Base-by-base conservation (phyloP, 768 basidiomycete species). In the Sarcodon aspratus region DNA sequence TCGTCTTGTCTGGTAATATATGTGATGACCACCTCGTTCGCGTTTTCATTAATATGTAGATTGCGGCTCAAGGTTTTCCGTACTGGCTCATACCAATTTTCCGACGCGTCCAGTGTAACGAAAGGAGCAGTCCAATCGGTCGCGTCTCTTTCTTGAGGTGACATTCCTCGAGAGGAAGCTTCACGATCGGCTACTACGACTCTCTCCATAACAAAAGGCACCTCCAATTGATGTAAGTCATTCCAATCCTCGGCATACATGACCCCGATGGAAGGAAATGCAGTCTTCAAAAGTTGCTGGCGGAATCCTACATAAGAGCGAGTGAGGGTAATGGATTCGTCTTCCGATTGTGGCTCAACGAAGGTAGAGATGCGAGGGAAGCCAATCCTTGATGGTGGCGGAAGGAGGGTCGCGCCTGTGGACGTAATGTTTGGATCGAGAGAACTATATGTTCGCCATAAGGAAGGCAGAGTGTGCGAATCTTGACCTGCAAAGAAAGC, bases 201-300 rank as follows among this genome's bases (percentile, higher is more conserved):
- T 9, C 88, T 80, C 54, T 86, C 82, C 47, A 89, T 66, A 13
- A 92, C 56, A 60, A 81, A 90, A 0, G 91, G 85, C 13, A 79
- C 71, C 15, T 72, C 69, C 57, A 88, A 76, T 50, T 74, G 70
- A 35, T 74, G 71, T 55, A 82, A 81, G 63, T 94, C 91, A 44
- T 74, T 69, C 78, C 88, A 91, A 57, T 93, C 90, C 50, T 81
- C 75, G 13, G 68, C 50, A 61, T 81, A 90, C 67, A 85, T 74
- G 17, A 64, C 50, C 21, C 61, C 61, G 40, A 60, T 46, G 7
- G 58, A 49, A 8, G 62, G 57, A 9, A 61, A 49, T 9, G 56
- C 52, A n/a, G 60, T 55, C 38, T 61, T 61, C 27, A 52, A 47
- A 9, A 82, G 66, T 55, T 76, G 76, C 0, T 83, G 83, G 63